Conservation (phyloP, 2,329 filamentous ascomycete species). For the Diaporthe ilicicola region DNA sequence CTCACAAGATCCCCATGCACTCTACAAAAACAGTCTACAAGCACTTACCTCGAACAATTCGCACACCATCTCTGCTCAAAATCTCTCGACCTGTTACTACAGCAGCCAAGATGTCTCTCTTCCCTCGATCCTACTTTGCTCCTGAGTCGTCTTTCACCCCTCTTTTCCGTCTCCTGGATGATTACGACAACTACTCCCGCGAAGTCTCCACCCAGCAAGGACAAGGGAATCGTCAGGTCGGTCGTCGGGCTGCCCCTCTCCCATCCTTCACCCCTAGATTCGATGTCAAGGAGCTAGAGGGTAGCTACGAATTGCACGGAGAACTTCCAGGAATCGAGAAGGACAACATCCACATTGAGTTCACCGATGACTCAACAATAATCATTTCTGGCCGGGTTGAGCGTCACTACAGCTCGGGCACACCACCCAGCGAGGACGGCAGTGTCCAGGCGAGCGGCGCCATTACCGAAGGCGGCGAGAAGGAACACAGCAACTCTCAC, state of each 20-base stretch:
- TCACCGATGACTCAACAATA: conserved; percentile 78
- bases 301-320: conserved; percentile 79
- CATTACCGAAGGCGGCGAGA: conserved; percentile 50
- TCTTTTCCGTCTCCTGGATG: conserved; percentile 71
- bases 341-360: conserved; percentile 79
- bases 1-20: conserved; percentile 25
- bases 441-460: conserved; percentile 45
- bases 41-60: conserved; percentile 28
- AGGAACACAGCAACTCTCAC: conserved; percentile 47
- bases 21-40: conserved; percentile 31
- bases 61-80: conserved; percentile 30
- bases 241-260: conserved; percentile 42
- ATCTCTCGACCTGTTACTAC: conserved; percentile 41
- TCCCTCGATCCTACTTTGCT: conserved; percentile 60
- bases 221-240: neutral
- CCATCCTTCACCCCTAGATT: conserved; percentile 79
- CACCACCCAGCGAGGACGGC: conserved; percentile 59
- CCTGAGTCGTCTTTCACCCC: conserved; percentile 62
- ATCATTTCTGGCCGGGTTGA: conserved; percentile 76
- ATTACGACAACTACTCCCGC: conserved; percentile 66
- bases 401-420: conserved; percentile 66
- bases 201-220: conserved; percentile 39
- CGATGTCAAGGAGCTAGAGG: conserved; percentile 75
- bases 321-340: conserved; percentile 81
- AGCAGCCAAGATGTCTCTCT: conserved; percentile 65